Conservation (phyloP, 192 early-diverging fungal species). For the Phycomyces blakesleeanus region DNA sequence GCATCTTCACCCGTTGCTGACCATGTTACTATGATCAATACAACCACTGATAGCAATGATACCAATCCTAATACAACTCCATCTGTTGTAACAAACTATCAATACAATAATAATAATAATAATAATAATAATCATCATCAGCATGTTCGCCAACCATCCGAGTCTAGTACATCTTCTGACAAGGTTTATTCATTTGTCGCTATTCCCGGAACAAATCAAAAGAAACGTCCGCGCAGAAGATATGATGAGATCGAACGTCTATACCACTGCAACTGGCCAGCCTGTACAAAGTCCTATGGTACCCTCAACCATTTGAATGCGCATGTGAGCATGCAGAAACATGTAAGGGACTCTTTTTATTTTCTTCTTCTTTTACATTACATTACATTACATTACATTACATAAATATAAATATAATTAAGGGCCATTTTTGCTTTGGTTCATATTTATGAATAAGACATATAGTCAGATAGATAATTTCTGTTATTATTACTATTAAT, state of each 20-base stretch:
- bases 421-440: neutral
- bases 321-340: slow-evolving; percentile 67
- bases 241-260: slow-evolving; percentile 67
- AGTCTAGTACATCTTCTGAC: slow-evolving; percentile 19
- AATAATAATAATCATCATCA: neutral
- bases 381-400: neutral
- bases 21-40: neutral
- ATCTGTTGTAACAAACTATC: neutral
- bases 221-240: slow-evolving; percentile 53
- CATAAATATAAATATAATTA: no score
- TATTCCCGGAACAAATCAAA: slow-evolving; percentile 50
- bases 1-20: neutral
- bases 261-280: slow-evolving; percentile 54
- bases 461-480: no score
- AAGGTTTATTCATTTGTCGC: slow-evolving; percentile 53
- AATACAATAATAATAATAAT: no score
- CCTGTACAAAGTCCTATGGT: slow-evolving; percentile 59
- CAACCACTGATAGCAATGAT: neutral
- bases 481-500: no score
- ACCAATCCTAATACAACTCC: neutral
- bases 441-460: no score
- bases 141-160: slow-evolving; percentile 9
- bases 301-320: slow-evolving; percentile 67
- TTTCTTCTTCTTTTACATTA: neutral
- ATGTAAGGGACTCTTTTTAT: slow-evolving; percentile 30